These are phyloP conservation scores for Balansia obtecta DNA, from an alignment of 2,329 filamentous ascomycete genomes.

Conservation along the genomic window DNA sequence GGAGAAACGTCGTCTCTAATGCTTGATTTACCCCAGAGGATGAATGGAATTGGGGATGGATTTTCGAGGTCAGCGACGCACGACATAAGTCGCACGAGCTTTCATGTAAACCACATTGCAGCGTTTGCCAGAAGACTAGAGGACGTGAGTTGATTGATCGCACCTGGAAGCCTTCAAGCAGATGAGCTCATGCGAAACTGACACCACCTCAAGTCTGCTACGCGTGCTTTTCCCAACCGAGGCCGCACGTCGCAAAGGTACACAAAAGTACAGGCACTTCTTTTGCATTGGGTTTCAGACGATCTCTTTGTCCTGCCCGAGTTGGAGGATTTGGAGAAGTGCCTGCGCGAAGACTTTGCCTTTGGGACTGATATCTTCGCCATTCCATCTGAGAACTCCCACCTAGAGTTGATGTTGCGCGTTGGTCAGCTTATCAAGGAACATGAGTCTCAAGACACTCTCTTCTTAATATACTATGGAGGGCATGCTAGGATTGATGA, in stretches of 20 bases:
- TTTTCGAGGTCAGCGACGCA: slow-evolving; percentile 33
- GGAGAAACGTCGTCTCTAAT: neutral
- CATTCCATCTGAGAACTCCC: slow-evolving; percentile 45
- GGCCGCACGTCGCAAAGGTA: slow-evolving; percentile 41
- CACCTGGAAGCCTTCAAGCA: neutral
- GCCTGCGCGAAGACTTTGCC: slow-evolving; percentile 40
- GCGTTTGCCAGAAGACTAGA: slow-evolving; percentile 42
- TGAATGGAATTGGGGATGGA: slow-evolving; percentile 12
- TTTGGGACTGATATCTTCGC: slow-evolving; percentile 46
- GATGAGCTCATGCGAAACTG: neutral
- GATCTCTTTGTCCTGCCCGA: slow-evolving; percentile 47
- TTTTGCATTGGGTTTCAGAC: slow-evolving; percentile 46
- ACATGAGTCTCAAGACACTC: slow-evolving; percentile 40
- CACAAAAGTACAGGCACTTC: slow-evolving; percentile 39
- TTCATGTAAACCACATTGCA: slow-evolving; percentile 43
- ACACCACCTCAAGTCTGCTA: slow-evolving; percentile 32
- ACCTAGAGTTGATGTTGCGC: slow-evolving; percentile 45
- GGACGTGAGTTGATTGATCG: slow-evolving; percentile 30
- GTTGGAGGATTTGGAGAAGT: slow-evolving; percentile 42
- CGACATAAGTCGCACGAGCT: slow-evolving; percentile 44
- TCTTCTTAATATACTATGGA: slow-evolving; percentile 47
- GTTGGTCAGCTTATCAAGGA: slow-evolving; percentile 44
- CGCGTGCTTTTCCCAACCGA: slow-evolving; percentile 43
- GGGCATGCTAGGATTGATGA: slow-evolving; percentile 48
- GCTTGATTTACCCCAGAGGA: neutral